Conservation (phyloP, 2,329 filamentous ascomycete species). For the Aspergillus hortae region DNA sequence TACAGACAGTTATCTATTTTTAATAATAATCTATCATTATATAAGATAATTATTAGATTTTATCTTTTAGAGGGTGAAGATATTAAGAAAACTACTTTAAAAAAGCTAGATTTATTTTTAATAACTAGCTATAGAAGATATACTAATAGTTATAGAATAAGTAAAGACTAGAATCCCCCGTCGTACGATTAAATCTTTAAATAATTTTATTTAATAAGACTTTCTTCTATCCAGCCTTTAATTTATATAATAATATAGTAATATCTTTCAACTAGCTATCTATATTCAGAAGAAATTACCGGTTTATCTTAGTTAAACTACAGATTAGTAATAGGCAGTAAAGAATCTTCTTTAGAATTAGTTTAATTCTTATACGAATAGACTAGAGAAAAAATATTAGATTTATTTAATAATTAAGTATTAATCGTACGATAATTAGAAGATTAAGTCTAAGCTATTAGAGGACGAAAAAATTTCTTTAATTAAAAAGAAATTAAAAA, state of each 20-base stretch:
- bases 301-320: not conserved
- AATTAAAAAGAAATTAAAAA: not conserved
- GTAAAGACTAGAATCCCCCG: no score
- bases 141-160: no score
- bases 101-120: no score
- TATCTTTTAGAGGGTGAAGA: no score
- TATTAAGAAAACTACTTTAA: no score
- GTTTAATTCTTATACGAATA: not conserved
- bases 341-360: not conserved
- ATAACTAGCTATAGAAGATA: no score
- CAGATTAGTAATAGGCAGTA: not conserved
- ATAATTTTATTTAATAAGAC: not conserved
- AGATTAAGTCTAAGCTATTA: not conserved
- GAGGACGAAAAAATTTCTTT: not conserved
- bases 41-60: no score
- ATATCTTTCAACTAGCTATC: not conserved
- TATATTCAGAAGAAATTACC: not conserved
- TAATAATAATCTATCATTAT: no score
- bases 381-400: not conserved
- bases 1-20: not conserved
- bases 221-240: not conserved
- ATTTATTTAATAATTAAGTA: not conserved
- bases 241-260: not conserved
- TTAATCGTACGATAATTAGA: not conserved
- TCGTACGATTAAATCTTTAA: no score